A percentile compares a stretch with the other conserved stretches of the same genome.
These are phyloP conservation scores for Tolypocladium ophioglossoides DNA, from an alignment of 2,329 filamentous ascomycete genomes.

Conservation along the genomic window DNA sequence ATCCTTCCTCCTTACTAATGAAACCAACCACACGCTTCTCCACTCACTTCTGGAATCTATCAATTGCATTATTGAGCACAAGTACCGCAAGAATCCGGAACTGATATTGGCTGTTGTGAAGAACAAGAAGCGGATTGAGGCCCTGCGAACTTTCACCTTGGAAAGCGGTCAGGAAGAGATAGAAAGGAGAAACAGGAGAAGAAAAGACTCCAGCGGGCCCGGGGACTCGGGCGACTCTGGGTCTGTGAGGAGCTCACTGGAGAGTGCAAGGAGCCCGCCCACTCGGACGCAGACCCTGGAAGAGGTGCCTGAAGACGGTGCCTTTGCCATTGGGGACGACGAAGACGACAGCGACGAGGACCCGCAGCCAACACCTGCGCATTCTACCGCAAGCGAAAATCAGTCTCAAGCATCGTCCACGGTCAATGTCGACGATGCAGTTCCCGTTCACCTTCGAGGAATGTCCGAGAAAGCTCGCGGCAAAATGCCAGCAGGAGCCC, in stretches of 20 bases:
- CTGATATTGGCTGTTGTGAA: conserved; percentile 71
- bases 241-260: conserved; percentile 51
- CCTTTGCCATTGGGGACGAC: conserved; percentile 86
- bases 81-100: conserved; percentile 70
- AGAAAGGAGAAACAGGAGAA: conserved; percentile 62
- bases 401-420: conserved; percentile 58
- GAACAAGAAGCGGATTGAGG: conserved; percentile 75
- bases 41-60: conserved; percentile 78
- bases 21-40: conserved; percentile 76
- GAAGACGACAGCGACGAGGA: conserved; percentile 51
- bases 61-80: conserved; percentile 82
- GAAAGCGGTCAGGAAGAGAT: conserved; percentile 90
- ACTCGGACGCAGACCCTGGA: conserved; percentile 17
- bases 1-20: conserved; percentile 83
- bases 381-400: conserved; percentile 53
- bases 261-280: conserved; percentile 55
- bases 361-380: conserved; percentile 44
- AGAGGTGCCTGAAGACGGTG: conserved; percentile 49
- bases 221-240: conserved; percentile 37
- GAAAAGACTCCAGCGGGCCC: conserved; percentile 49
- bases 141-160: conserved; percentile 75
- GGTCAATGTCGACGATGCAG: conserved; percentile 60
- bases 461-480: conserved; percentile 97
- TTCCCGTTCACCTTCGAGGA: conserved; percentile 72
- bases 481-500: conserved; percentile 79